Evolutionary conservation across 2,329 filamentous ascomycete species (phyloP).

Genomic region (Geoglossum cookeanum): DNA sequence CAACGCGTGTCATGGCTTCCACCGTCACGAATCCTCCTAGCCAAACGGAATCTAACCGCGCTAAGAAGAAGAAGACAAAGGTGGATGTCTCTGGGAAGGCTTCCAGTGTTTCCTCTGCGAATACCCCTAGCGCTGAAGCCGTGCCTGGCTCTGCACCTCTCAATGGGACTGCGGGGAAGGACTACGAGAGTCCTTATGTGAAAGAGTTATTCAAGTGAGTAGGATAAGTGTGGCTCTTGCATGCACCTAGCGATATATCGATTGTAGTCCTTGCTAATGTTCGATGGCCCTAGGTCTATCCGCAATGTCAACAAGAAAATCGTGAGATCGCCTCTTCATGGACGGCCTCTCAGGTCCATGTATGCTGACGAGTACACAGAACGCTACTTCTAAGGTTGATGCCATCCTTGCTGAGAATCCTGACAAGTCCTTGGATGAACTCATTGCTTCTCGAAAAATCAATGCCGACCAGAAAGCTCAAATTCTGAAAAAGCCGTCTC

Average conservation of each 20-base stretch:
- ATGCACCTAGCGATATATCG: background rate
- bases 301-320: conserved; percentile 91
- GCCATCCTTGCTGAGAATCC: conserved; percentile 48
- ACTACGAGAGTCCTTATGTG: conserved; percentile 56
- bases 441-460: conserved; percentile 53
- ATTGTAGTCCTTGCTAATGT: conserved; percentile 1
- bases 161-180: conserved; percentile 28
- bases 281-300: conserved; percentile 43
- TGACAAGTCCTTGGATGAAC: conserved; percentile 51
- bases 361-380: conserved; percentile 22
- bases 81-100: conserved; percentile 15
- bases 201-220: conserved; percentile 79
- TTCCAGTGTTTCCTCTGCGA: conserved; percentile 4
- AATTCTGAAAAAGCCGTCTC: conserved; percentile 54
- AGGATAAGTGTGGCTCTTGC: background rate
- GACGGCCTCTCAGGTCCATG: conserved; percentile 5
- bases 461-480: conserved; percentile 65
- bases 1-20: conserved; percentile 40
- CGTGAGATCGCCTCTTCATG: conserved; percentile 31
- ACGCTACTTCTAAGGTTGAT: conserved; percentile 55
- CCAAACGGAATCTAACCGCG: conserved; percentile 36
- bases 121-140: conserved; percentile 12
- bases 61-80: conserved; percentile 34
- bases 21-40: conserved; percentile 42
- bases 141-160: conserved; percentile 25